A percentile compares a stretch with the other conserved stretches of the same genome.
These are phyloP conservation scores for Galerina marginata DNA, from an alignment of 768 basidiomycete species.

Conservation along the genomic window DNA sequence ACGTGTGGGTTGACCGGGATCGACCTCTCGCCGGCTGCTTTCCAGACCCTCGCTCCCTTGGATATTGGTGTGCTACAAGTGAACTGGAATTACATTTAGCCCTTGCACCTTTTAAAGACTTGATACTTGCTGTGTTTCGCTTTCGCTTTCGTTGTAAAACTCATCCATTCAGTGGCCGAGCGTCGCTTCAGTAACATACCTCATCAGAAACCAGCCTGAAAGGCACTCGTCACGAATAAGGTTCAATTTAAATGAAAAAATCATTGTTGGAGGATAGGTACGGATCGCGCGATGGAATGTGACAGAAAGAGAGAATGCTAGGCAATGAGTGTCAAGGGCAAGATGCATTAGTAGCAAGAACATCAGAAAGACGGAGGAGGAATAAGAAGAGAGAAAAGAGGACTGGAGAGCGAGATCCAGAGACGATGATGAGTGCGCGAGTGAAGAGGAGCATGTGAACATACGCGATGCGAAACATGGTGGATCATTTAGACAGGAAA, in stretches of 20 bases:
- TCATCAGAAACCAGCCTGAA: too few relatives aligned
- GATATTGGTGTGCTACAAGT: slow-evolving; percentile 29
- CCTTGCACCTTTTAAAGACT: neutral
- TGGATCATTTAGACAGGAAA: neutral
- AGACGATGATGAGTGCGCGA: neutral
- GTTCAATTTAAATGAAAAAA: slow-evolving; percentile 3
- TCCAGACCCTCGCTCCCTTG: slow-evolving; percentile 32
- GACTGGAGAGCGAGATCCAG: neutral
- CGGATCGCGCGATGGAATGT: slow-evolving; percentile 16
- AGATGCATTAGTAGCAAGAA: slow-evolving; percentile 26
- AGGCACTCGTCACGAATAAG: neutral
- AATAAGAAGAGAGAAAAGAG: neutral
- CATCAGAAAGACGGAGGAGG: neutral
- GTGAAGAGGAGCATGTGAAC: neutral
- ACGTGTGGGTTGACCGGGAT: slow-evolving; percentile 30
- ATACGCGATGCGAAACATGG: neutral
- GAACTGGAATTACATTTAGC: slow-evolving; percentile 29
- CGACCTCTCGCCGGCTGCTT: slow-evolving; percentile 34
- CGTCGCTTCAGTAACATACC: too few relatives aligned
- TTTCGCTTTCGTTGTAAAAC: neutral
- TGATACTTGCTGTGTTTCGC: neutral
- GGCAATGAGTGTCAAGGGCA: slow-evolving; percentile 19
- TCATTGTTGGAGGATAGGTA: slow-evolving; percentile 15
- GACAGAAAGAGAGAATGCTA: slow-evolving; percentile 19
- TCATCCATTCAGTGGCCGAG: neutral